A percentile compares a stretch with the other conserved stretches of the same genome.
Conservation (phyloP, 1,139 yeast genomes). For the Diutina sp. region DNA sequence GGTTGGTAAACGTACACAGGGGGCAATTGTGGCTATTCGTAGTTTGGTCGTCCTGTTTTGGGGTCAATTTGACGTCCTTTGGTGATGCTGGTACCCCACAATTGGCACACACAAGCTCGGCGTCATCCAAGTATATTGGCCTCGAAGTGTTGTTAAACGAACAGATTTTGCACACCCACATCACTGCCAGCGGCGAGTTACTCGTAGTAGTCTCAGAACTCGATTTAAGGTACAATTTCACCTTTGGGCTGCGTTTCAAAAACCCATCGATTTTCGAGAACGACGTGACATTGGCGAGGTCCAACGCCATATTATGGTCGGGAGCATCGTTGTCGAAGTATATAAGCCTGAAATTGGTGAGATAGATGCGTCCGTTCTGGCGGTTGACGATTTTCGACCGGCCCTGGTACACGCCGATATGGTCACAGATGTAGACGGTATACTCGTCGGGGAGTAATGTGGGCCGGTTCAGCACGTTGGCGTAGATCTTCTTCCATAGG, state of each 20-base stretch:
- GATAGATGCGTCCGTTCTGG: conserved; percentile 67
- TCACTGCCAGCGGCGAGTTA: neutral
- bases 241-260: conserved; percentile 68
- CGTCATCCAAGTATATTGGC: conserved; percentile 18
- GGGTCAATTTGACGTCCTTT: conserved; percentile 4
- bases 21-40: conserved; percentile 34
- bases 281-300: conserved; percentile 30
- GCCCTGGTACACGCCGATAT: conserved; percentile 63
- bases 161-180: conserved; percentile 82
- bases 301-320: conserved; percentile 34
- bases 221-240: conserved; percentile 22
- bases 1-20: conserved; percentile 77
- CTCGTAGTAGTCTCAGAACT: neutral
- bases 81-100: conserved; percentile 49
- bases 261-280: conserved; percentile 49
- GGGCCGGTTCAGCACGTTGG: conserved; percentile 38
- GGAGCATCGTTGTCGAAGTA: conserved; percentile 44
- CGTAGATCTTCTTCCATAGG: conserved; percentile 24
- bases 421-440: conserved; percentile 34
- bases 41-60: neutral
- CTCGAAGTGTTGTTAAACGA: conserved; percentile 45
- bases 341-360: conserved; percentile 62
- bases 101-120: conserved; percentile 35
- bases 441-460: conserved; percentile 25
- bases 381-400: conserved; percentile 46